Base-by-base conservation (phyloP, 768 basidiomycete species). In the Rhodotorula paludigena region DNA sequence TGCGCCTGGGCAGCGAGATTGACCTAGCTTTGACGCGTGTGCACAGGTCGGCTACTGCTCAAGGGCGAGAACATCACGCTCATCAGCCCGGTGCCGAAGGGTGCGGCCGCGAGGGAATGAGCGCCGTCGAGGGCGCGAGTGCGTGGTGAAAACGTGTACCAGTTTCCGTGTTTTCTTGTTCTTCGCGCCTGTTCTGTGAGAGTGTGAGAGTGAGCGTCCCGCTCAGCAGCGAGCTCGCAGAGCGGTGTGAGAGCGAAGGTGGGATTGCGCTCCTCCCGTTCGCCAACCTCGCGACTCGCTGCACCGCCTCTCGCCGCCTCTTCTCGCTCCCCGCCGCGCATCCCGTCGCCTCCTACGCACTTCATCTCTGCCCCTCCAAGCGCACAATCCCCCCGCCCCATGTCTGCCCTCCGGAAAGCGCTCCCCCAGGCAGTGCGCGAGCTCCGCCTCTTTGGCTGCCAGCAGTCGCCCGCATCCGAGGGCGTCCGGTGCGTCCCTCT, bases 61-160 rank as follows among this genome's bases (percentile, higher is more conserved):
- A 98, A 98, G 80, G 94, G 94, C 66, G 94, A 98, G 78, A 96
- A 93, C 78, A 97, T 98, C 77, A 97, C 94, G n/a, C 85, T 93
- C 60, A 94, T 97, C 77, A 91, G 94, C 77, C 89, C 79, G 36
- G 74, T 63, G 36, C 33, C 51, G 21, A 54, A 48, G 44, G 15
- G n/a, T 1, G 38, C 2, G n/a, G 16, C 5, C 14, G 18, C 48
- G 18, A 32, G 36, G 1, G 35, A 23, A 45, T 30, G 44, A 28
- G 44, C 14, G 47, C 20, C 10, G 30, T 6, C 5, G 49, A 30
- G 49, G 15, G 30, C 9, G 47, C 20, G 36, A n/a, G 12, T 2
- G 28, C 14, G 9, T 20, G 35, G 18, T 5, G 20, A 55, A n/a
- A 55, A 39, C 54, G 28, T 55, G 54, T 55, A 55, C 54, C 20